Conservation (phyloP, 306 rosid species). For the Vicia villosa region DNA sequence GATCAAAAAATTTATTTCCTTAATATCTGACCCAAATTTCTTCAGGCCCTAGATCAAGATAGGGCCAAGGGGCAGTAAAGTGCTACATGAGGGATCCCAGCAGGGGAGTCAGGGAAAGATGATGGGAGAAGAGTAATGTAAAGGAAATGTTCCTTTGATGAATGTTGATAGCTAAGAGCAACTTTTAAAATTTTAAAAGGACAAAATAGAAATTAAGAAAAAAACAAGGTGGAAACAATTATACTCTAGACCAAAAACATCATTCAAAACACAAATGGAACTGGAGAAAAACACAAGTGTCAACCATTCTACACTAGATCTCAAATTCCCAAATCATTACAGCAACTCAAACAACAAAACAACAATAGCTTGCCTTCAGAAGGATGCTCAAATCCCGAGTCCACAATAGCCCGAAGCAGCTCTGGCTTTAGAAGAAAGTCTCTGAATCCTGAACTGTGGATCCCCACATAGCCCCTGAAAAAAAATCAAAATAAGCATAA, state of each 20-base stretch:
- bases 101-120: not conserved
- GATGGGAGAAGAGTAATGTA: not conserved
- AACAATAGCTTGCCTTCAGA: conserved; percentile 74
- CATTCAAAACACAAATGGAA: not conserved
- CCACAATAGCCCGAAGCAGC: conserved; percentile 97
- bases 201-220: not conserved
- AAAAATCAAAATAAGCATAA: not conserved
- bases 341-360: not conserved
- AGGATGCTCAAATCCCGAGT: conserved; percentile 99
- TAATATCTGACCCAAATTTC: not conserved
- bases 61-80: not conserved
- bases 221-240: not conserved
- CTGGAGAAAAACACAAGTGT: too few relatives aligned
- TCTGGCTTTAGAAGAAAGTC: conserved; percentile 99
- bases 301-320: not conserved
- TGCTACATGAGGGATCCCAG: not conserved
- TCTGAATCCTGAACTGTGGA: conserved; percentile 99
- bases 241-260: not conserved
- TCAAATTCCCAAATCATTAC: not conserved
- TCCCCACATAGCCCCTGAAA: conserved; percentile 96
- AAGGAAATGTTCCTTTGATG: not conserved
- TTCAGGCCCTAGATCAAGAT: not conserved
- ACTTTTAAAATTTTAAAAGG: not conserved
- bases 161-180: not conserved
- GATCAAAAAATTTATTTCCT: not conserved